Base-by-base conservation (phyloP, 768 basidiomycete genomes). In the Lepiota venenata region DNA sequence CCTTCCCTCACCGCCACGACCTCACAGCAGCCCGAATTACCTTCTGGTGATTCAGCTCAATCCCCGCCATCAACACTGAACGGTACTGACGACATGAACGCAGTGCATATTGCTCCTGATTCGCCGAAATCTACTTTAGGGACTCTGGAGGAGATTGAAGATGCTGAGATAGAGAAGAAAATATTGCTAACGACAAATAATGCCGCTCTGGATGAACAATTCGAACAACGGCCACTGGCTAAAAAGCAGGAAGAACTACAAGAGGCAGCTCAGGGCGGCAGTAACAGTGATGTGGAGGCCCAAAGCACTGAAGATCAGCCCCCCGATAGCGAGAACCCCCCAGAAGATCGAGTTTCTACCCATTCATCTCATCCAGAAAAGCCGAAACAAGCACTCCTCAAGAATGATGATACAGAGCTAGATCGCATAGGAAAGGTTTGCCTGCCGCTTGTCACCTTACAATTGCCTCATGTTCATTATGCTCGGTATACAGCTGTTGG, bases 371-470 rank as follows among this genome's bases (percentile, higher is more conserved):
- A 72, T 46, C 66, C 67, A 3, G 80, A 82, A 53, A 81, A 80
- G 21, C 72, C 73, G 15, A 80, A 79, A 54, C 91, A 88, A 65
- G 90, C 93, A 0, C 67, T 98, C 29, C 70, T 98, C 47, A 94
- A 88, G 71, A 91, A 93, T 56, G 84, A 95, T 57, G 96, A 98
- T 65, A 64, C 67, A 21, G 96, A 99, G 72, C 75, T 99, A 41
- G 72, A 74, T 9, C 76, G 96, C 40, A 75, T 99, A n/a, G 78
- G 81, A 55, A 80, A 77, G 71, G 94, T 93, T n/a, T 32, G 46
- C 43, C 20, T 38, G 29, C 16, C 48, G 3, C 35, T 57, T 42
- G n/a, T 36, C 3, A 8, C 43, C 11, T 56, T 43, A 39, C 3
- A 51, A 43, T 45, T 43, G 48, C 6, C 37, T 57, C 21, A 55